Conservation (phyloP, 306 rosid genomes). For the Cotoneaster glaucophyllus region DNA sequence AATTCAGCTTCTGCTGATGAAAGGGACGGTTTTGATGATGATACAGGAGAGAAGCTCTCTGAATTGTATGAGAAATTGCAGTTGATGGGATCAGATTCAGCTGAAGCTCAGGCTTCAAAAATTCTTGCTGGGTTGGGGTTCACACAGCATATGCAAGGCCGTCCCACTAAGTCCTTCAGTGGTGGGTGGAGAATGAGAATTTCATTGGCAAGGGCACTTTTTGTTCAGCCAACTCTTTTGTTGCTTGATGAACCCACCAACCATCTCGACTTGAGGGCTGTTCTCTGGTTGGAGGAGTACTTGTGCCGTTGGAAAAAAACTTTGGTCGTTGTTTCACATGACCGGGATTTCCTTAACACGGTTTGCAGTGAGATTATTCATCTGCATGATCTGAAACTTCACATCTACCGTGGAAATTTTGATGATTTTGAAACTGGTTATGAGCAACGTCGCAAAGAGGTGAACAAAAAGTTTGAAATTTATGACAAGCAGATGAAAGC, state of each 20-base stretch:
- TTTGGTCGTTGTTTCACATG: conserved; percentile 62
- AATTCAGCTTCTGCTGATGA: conserved; percentile 42
- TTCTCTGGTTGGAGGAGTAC: conserved; percentile 70
- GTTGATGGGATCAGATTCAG: conserved; percentile 63
- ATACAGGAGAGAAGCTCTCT: conserved; percentile 58
- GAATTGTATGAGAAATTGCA: conserved; percentile 56
- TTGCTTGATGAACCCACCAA: conserved; percentile 68
- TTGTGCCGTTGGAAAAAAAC: conserved; percentile 55
- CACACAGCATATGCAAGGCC: conserved; percentile 66
- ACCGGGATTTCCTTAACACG: conserved; percentile 64
- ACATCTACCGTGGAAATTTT: conserved; percentile 71
- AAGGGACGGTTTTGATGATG: conserved; percentile 37
- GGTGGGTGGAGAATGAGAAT: conserved; percentile 80
- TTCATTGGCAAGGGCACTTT: conserved; percentile 69
- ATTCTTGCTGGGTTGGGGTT: conserved; percentile 80
- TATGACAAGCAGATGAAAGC: conserved; percentile 60
- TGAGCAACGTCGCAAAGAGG: conserved; percentile 71
- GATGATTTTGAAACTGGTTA: conserved; percentile 69
- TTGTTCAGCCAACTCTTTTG: conserved; percentile 59
- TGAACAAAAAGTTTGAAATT: conserved; percentile 66
- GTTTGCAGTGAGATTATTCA: conserved; percentile 68
- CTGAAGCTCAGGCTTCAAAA: conserved; percentile 71
- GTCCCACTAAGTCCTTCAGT: conserved; percentile 63
- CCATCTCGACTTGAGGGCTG: conserved; percentile 72
- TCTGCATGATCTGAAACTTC: conserved; percentile 69